phyloP scores from a whole-genome alignment of 2,329 filamentous ascomycete species.

The Ophiostoma ulmi region DNA sequence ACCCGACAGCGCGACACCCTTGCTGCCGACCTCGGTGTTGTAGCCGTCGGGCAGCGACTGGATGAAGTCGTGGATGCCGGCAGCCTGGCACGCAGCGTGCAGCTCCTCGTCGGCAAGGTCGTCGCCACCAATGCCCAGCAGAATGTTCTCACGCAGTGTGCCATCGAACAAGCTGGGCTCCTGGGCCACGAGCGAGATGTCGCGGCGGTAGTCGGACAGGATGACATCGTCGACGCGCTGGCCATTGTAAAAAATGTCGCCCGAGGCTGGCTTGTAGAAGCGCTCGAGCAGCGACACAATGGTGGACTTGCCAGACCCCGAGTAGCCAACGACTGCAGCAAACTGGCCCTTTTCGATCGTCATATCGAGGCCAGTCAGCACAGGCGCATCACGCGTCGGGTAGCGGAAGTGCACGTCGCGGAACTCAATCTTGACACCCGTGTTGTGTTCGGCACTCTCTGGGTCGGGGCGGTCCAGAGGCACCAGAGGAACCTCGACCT shows the following conservation, averaged over 20 bases:
- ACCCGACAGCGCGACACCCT: conserved; percentile 26
- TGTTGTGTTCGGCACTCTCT: conserved; percentile 31
- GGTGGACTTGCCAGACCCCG: conserved; percentile 35
- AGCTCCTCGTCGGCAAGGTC: conserved; percentile 40
- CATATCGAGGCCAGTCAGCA: conserved; percentile 58
- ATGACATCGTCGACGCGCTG: conserved; percentile 50
- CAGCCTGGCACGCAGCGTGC: conserved; percentile 49
- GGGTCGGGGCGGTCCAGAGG: conserved; percentile 24
- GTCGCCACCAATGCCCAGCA: conserved; percentile 37
- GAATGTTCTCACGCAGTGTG: conserved; percentile 36
- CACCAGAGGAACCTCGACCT: conserved; percentile 29
- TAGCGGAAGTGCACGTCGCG: conserved; percentile 66
- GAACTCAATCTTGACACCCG: conserved; percentile 53
- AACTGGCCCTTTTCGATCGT: conserved; percentile 35
- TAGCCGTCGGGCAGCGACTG: conserved; percentile 49
- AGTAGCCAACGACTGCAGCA: conserved; percentile 34
- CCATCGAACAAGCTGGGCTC: conserved; percentile 55
- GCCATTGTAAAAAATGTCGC: conserved; percentile 52
- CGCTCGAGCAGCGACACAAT: conserved; percentile 48
- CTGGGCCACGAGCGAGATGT: conserved; percentile 55
- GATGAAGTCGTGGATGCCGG: conserved; percentile 68
- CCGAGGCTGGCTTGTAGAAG: conserved; percentile 37
- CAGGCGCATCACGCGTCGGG: conserved; percentile 63
- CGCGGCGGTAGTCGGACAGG: conserved; percentile 47
- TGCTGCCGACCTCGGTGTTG: conserved; percentile 25